These are phyloP conservation scores for Stropharia rugosoannulata DNA, from an alignment of 768 basidiomycete genomes.

Conservation along the genomic window DNA sequence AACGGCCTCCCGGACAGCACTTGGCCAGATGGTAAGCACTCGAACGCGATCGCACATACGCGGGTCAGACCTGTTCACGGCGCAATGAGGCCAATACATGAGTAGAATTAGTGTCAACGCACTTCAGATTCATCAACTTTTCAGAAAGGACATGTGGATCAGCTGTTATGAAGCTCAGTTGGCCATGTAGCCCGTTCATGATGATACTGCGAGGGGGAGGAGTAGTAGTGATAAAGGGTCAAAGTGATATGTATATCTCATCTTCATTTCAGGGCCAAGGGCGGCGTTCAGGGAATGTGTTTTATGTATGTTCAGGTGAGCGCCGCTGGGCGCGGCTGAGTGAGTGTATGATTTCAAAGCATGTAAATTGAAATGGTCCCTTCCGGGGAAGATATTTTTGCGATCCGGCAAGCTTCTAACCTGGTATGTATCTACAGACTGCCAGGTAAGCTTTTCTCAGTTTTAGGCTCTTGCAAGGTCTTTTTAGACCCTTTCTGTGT, in stretches of 20 bases:
- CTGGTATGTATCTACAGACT: too few species aligned
- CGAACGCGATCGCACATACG: slow-evolving; percentile 20
- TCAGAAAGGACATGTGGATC: slow-evolving; percentile 18
- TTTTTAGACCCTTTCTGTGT: too few species aligned
- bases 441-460: too few species aligned
- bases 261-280: slow-evolving; percentile 7
- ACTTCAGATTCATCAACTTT: slow-evolving; percentile 21
- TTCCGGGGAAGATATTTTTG: too few species aligned
- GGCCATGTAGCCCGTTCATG: slow-evolving; percentile 24
- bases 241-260: too few species aligned
- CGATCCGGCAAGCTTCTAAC: too few species aligned
- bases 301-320: too few species aligned
- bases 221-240: too few species aligned
- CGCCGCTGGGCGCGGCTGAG: too few species aligned
- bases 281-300: slow-evolving; percentile 1
- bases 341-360: too few species aligned
- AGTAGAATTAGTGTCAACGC: slow-evolving; percentile 7
- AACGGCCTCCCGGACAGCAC: slow-evolving; percentile 23
- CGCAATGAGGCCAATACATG: neutral
- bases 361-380: too few species aligned
- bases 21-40: slow-evolving; percentile 25
- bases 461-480: too few species aligned
- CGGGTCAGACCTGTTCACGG: slow-evolving; percentile 7
- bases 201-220: slow-evolving; percentile 11
- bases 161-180: slow-evolving; percentile 22